Base-by-base conservation (phyloP, 2,329 filamentous ascomycete genomes). In the Diaporthe amygdali region DNA sequence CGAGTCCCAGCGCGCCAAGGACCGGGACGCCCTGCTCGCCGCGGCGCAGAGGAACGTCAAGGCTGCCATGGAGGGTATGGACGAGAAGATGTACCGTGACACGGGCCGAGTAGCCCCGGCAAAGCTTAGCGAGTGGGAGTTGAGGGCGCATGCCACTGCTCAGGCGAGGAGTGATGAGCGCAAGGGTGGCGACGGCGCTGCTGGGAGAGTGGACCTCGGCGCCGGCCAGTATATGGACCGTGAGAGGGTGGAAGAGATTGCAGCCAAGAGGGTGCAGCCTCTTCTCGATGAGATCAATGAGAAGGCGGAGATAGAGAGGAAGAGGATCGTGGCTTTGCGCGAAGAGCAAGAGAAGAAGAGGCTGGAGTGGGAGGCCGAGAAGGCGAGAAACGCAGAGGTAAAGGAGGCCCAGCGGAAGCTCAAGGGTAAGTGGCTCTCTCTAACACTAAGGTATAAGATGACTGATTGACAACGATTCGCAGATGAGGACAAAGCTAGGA, bases 41-140 rank as follows among this genome's bases (percentile, higher is more conserved):
- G 91, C 91, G 3, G 96, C 96, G 2, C 93, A 95, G 78, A 91
- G 93, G 54, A 97, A 97, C 75, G 96, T 98, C n/a, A 90, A 92
- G 74, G 91, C 91, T 25, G 90, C 89, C 51, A 88, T 98, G 75
- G 90, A 93, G 72, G 89, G 88, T 49, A 95, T 98, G 86, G 96
- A 98, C 72, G 90, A 95, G 79, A 91, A 91, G 76, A 89, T 97
- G 15, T 94, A 91, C 75, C 86, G 89, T 17, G 89, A 96, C 67
- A 96, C 93, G 1, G 94, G 94, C 70, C 91, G 92, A 78, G 87
- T 93, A 34, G 89, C 90, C 0, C 90, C 92, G 15, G 87, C 90
- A 1, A 89, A 92, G 76, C 84, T 92, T 75, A 91, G 89, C 32
- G 90, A 95, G 66, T 97, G 94, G 94, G 94, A 97, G 76, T 82